Base-by-base conservation (phyloP, 2,329 filamentous ascomycete species). In the Dactylellina leptospora region DNA sequence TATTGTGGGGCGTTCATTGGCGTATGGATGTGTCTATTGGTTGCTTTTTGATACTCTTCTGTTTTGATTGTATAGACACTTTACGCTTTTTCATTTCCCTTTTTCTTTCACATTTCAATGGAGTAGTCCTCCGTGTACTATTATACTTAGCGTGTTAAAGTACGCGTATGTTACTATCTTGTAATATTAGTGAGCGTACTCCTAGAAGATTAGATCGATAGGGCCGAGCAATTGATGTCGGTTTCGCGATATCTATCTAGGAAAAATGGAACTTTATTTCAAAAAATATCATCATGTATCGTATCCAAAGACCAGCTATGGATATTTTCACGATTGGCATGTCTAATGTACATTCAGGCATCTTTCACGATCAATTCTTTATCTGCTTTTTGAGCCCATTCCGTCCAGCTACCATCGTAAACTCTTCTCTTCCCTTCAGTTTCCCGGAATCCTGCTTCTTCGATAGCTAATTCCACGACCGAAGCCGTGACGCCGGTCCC, bases 371-470 rank as follows among this genome's bases (percentile, higher is more conserved):
- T 69, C 11, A 69, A 16, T 1, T 58, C 56, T 30, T 73, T 54
- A 27, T 63, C 55, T 5, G 47, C 69, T 27, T 58, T 56, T 30
- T 60, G 60, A 1, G 74, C 61, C 69, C 42, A 77, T 73, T 73
- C 53, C 85, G 95, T 97, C 95, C 95, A 99, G 80, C 93, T 96
- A 50, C 95, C 95, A 79, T 99, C 95, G 78, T 99, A 99, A 20
- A 99, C 84, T 78, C 85, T 88, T 75, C 91, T 86, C 60, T 86
- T 85, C 2, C 75, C 75, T 72, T 88, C 85, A 0, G 85, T 81
- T 2, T 86, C 82, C 1, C 90, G 90, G 78, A 87, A 93, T 1
- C 88, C 88, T 20, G 93, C 91, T 79, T 92, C 88, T 27, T 86
- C 87, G 59, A 99, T 81, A 1, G 92, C 95, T 36, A 92, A 89